Conservation (phyloP, 129 eudicot genomes). For the Flaveria bidentis region DNA sequence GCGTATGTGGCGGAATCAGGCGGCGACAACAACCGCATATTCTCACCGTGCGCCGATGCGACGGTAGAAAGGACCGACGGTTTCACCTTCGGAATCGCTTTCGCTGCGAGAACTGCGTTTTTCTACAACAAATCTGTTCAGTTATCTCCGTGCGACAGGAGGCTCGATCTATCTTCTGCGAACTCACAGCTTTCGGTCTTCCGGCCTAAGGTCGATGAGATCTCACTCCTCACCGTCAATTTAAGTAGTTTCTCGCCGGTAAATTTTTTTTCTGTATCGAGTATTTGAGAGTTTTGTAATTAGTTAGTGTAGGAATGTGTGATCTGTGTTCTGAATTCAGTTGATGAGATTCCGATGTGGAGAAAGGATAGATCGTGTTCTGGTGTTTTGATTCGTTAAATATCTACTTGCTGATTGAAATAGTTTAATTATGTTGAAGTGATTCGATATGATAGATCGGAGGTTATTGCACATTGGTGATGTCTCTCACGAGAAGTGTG, state of each 20-base stretch:
- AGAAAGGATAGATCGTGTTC: background rate
- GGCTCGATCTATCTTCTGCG: conserved; percentile 53
- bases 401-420: background rate
- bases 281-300: background rate
- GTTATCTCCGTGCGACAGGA: conserved; percentile 73
- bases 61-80: conserved; percentile 66
- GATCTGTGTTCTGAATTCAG: background rate
- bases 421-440: background rate
- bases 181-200: conserved; percentile 72
- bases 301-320: background rate
- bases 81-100: conserved; percentile 83
- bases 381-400: background rate
- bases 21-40: conserved; percentile 60
- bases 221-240: conserved; percentile 89
- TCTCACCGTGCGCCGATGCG: conserved; percentile 82
- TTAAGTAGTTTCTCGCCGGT: conserved; percentile 70
- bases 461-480: conserved; percentile 17
- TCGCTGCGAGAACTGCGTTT: conserved; percentile 48
- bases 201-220: conserved; percentile 93
- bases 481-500: background rate
- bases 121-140: conserved; percentile 61
- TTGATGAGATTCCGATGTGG: conserved; percentile 17
- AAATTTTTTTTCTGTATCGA: conserved; percentile 9
- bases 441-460: background rate
- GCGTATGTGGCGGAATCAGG: conserved; percentile 37